phyloP scores from a whole-genome alignment of 2,329 filamentous ascomycete species.

The Arthroderma uncinatum region DNA sequence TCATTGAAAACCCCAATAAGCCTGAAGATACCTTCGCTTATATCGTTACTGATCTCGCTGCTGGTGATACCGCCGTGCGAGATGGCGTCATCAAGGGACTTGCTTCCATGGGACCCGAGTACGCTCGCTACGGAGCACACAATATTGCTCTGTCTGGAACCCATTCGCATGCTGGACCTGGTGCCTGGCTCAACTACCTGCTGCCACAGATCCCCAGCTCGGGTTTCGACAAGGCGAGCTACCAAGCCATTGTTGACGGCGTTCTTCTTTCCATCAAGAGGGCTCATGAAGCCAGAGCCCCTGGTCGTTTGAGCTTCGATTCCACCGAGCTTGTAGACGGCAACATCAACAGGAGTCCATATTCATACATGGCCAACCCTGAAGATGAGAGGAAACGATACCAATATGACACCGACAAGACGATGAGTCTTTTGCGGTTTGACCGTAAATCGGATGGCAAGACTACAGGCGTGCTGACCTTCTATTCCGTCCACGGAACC shows the following conservation, averaged over 20 bases:
- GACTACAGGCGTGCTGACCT: slow-evolving; percentile 70
- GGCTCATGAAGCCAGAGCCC: slow-evolving; percentile 60
- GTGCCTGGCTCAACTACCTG: slow-evolving; percentile 89
- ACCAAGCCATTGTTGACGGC: slow-evolving; percentile 78
- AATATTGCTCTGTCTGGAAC: slow-evolving; percentile 88
- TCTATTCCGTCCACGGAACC: slow-evolving; percentile 87
- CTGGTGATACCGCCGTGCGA: slow-evolving; percentile 78
- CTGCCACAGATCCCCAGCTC: slow-evolving; percentile 80
- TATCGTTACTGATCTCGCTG: slow-evolving; percentile 73
- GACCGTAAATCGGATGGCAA: slow-evolving; percentile 62
- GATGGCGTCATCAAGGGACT: slow-evolving; percentile 76
- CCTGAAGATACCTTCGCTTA: slow-evolving; percentile 70
- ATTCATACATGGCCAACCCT: slow-evolving; percentile 79
- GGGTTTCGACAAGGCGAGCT: slow-evolving; percentile 78
- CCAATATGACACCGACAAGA: slow-evolving; percentile 56
- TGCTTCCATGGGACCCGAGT: slow-evolving; percentile 56
- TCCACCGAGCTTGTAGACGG: slow-evolving; percentile 59
- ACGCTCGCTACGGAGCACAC: slow-evolving; percentile 61
- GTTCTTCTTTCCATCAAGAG: slow-evolving; percentile 68
- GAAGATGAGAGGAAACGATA: slow-evolving; percentile 62
- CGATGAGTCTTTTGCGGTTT: slow-evolving; percentile 69
- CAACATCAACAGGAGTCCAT: slow-evolving; percentile 82
- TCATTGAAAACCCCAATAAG: slow-evolving; percentile 58
- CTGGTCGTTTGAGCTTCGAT: slow-evolving; percentile 61
- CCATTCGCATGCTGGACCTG: slow-evolving; percentile 83